Percentiles rank a stretch among this genome's conserved stretches.
Conservation (phyloP, 768 basidiomycete genomes). For the Psilocybe tampanensis region DNA sequence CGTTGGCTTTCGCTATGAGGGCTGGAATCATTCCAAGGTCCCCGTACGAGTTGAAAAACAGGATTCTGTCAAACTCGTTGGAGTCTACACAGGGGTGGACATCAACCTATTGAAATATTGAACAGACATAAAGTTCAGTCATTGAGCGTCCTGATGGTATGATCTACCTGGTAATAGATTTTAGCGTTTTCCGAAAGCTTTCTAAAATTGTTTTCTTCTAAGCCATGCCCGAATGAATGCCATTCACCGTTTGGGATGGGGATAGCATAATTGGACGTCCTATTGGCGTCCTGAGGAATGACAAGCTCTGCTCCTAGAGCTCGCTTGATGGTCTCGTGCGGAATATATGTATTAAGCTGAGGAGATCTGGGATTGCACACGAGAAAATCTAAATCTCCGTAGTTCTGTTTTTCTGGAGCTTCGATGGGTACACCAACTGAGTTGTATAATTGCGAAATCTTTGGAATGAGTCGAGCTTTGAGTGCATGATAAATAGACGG, state of each 20-base stretch:
- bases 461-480: constrained; percentile 46
- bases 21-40: constrained; percentile 75
- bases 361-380: constrained; percentile 47
- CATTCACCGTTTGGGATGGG: constrained; percentile 42
- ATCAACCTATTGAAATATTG: constrained; percentile 53
- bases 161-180: constrained; percentile 47
- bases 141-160: too few species aligned
- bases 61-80: constrained; percentile 50
- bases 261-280: constrained; percentile 68
- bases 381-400: constrained; percentile 73
- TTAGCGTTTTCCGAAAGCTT: constrained; percentile 25
- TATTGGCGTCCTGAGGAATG: constrained; percentile 49
- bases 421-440: constrained; percentile 59
- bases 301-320: constrained; percentile 51
- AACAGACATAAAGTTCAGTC: too few species aligned
- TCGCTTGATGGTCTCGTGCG: constrained; percentile 37
- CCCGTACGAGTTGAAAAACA: constrained; percentile 66
- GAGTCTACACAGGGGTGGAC: constrained; percentile 57
- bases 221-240: constrained; percentile 28
- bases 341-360: constrained; percentile 17
- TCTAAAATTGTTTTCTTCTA: constrained; percentile 30
- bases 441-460: constrained; percentile 48
- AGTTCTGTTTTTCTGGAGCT: constrained; percentile 63
- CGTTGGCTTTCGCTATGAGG: constrained; percentile 51
- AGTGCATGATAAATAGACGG: constrained; percentile 51